These are phyloP conservation scores for Pterula multifida DNA, from an alignment of 1,284 basidiomycete genomes.

Conservation along the genomic window DNA sequence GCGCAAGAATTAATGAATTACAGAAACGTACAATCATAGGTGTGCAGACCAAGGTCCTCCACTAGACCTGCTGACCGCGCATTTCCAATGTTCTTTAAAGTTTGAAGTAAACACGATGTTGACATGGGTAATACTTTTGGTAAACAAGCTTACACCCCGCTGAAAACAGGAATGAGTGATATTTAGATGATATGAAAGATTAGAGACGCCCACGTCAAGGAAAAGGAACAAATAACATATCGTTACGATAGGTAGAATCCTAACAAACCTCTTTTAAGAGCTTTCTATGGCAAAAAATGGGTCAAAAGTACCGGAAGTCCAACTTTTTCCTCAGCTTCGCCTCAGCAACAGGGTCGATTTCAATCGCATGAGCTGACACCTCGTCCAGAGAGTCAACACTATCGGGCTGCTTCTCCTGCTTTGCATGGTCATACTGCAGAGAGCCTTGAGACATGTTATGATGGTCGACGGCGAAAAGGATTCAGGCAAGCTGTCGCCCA, in stretches of 20 bases:
- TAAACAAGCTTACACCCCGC: background rate
- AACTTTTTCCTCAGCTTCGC: conserved; percentile 7
- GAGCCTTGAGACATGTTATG: background rate
- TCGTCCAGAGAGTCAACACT: background rate
- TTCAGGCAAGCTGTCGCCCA: too few relatives aligned
- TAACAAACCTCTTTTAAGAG: background rate
- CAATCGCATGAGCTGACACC: background rate
- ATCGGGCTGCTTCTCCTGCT: background rate
- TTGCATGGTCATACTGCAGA: background rate
- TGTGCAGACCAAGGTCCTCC: conserved; percentile 4
- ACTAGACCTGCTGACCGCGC: conserved; percentile 6
- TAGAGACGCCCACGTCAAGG: conserved; percentile 6
- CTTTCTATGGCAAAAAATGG: background rate
- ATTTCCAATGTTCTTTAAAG: background rate
- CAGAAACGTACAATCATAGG: conserved; percentile 5
- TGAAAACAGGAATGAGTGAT: background rate
- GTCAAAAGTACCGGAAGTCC: background rate
- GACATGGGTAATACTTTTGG: background rate
- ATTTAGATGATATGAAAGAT: background rate
- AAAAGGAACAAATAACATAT: conserved; percentile 5
- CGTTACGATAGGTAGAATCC: conserved; percentile 6
- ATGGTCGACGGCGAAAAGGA: background rate
- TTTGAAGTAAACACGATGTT: background rate
- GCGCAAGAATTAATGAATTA: background rate
- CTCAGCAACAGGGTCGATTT: conserved; percentile 6